Base-by-base conservation (phyloP, 2,329 filamentous ascomycete genomes). In the Calonectria ilicicola region DNA sequence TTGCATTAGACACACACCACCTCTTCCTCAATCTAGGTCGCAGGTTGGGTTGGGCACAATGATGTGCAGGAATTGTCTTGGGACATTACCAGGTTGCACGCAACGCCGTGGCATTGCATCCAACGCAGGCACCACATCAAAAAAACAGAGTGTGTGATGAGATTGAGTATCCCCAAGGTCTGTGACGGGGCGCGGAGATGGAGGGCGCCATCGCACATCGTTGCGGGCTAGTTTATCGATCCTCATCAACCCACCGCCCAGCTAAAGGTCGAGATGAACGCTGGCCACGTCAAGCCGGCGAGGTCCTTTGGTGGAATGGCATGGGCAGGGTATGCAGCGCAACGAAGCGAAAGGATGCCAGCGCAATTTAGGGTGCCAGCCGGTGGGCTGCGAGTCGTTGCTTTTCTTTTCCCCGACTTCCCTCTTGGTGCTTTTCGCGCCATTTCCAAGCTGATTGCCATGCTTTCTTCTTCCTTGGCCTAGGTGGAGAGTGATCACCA, bases 1-100 rank as follows among this genome's bases (percentile, higher is more conserved):
- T 65, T 53, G 58, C 49, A 58, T 58, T 58, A 58, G 53, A 58
- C 29, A 58, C 53, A 58, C 53, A 58, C 53, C 51, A 56, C 51
- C 53, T 32, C 7, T 35, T 14, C 7, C 32, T 56, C 29, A 23
- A 14, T 38, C 10, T 21, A 58, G 53, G 53, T 35, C 32, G 53
- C 32, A 58, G 12, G 53, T 58, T 56, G 51, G 64, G 56, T 74
- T 76, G 53, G 72, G 68, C 65, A 66, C 47, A 67, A 77, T 79
- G 74, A 70, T 65, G 51, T 49, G 40, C 32, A 40, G 21, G 32
- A 47, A 62, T 35, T 51, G 68, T 58, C 35, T 67, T 66, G 53
- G 51, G 32, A 38, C 21, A 58, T 44, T 44, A 38, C 53, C 32
- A 58, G 53, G 53, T 58, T 44, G 26, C 44, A 60, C 68, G 35